phyloP scores from a whole-genome alignment of 192 early-diverging fungal genomes.

The Gonapodya prolifera region DNA sequence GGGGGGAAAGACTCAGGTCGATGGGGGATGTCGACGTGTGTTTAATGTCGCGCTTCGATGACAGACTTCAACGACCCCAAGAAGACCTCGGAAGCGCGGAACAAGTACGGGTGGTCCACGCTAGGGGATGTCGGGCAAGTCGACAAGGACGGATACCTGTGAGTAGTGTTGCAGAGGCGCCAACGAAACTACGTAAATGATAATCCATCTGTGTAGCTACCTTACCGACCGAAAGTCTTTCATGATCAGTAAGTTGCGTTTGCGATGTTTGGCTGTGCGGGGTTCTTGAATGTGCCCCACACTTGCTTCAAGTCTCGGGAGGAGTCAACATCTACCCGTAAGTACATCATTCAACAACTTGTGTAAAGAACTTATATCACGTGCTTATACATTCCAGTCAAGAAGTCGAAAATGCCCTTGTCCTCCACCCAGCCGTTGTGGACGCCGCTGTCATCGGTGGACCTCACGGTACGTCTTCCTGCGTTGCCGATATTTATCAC shows the following conservation, averaged over 20 bases:
- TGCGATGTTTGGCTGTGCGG: no score
- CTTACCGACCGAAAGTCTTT: conserved; percentile 2
- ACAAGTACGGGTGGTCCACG: neutral
- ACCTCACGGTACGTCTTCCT: neutral
- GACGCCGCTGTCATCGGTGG: conserved; percentile 2
- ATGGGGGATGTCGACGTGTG: no score
- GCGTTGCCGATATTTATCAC: no score
- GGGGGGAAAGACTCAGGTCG: no score
- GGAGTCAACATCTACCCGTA: conserved; percentile 1
- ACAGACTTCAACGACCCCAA: conserved; percentile 1
- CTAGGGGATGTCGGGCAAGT: neutral
- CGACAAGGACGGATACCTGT: neutral
- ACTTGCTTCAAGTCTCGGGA: no score
- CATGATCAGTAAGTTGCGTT: no score
- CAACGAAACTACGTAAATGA: no score
- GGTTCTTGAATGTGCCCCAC: no score
- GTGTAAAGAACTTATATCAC: neutral
- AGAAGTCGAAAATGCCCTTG: conserved; percentile 4
- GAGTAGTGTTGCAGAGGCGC: neutral
- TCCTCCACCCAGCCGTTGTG: neutral
- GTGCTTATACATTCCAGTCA: neutral
- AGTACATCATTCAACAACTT: neutral
- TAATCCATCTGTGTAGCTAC: neutral
- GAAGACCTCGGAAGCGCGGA: neutral
- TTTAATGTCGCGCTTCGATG: no score